Base-by-base conservation (phyloP, 139 green algal species). In the Gonium pectorale region DNA sequence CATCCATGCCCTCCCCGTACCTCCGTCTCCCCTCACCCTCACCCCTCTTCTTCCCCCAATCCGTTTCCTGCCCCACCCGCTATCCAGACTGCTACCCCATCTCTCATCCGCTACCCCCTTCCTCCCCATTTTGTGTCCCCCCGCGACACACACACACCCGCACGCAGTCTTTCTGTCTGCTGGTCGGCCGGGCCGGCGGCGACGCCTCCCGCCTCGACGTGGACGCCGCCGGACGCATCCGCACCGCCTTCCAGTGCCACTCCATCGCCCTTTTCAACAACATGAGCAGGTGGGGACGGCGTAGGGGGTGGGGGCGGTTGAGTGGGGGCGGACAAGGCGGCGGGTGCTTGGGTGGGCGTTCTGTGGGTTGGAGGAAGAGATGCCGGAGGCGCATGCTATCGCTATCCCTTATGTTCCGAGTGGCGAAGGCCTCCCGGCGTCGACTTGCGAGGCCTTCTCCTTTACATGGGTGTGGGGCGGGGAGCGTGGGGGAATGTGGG, bases 101-200 rank as follows among this genome's bases (percentile, higher is more conserved):
- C 8, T 22, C 67, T 33, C 26, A 17, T 67, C 27, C 67, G 24
- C 46, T 22, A n/a, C 67, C 13, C 33, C 19, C 29, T 40, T 5
- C 44, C 5, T n/a, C 8, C 31, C 31, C 3, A 44, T 67, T 22
- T 13, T 44, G 35, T 22, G 21, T 9, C n/a, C 35, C 9, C 63
- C 15, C 33, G 27, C 35, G 13, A 11, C 19, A 9, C 15, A 27
- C 9, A 2, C 51, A 31, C 51, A 5, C 35, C 35, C 46, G 38
- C 11, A 38, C 73, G 29, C 67, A 73, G 67, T 49, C 40, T 21
- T 22, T 73, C 7, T 38, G 3, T 22, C 41, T 63, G 75, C 59
- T 82, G 40, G 41, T 82, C 5, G 15, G 41, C 15, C 75, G 75
- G 38, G 59, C 41, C 54, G 75, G 59, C 56, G 71, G 75, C 43